A percentile compares a stretch with the other conserved stretches of the same genome.
phyloP scores from a whole-genome alignment of 2,329 filamentous ascomycete species.

The Monosporascus sp. region DNA sequence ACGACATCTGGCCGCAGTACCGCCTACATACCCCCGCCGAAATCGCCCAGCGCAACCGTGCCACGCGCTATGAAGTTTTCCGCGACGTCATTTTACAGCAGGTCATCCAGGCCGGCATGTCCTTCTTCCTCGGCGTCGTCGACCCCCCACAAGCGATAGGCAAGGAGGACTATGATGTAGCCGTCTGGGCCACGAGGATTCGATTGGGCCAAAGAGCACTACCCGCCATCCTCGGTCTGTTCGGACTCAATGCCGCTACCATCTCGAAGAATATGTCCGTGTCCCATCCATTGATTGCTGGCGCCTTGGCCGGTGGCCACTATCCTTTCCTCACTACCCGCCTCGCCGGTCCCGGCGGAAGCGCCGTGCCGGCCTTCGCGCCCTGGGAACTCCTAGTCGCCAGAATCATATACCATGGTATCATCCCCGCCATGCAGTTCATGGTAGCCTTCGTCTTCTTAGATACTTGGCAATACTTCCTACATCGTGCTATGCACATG shows the following conservation, averaged over 20 bases:
- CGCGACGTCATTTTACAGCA: constrained; percentile 92
- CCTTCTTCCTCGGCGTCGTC: constrained; percentile 60
- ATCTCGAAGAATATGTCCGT: constrained; percentile 70
- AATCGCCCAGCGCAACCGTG: constrained; percentile 80
- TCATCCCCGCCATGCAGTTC: constrained; percentile 75
- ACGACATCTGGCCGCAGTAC: constrained; percentile 84
- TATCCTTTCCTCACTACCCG: constrained; percentile 68
- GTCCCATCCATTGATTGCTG: constrained; percentile 69
- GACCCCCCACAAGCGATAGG: constrained; percentile 72
- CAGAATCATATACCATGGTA: constrained; percentile 71
- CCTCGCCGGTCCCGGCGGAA: constrained; percentile 46
- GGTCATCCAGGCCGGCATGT: constrained; percentile 74
- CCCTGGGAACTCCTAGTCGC: constrained; percentile 74
- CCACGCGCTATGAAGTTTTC: constrained; percentile 76
- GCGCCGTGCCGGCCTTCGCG: constrained; percentile 66
- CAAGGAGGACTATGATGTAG: constrained; percentile 78
- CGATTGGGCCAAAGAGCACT: constrained; percentile 74
- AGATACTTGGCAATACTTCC: constrained; percentile 98
- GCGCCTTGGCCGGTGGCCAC: constrained; percentile 70
- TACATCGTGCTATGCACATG: constrained; percentile 93
- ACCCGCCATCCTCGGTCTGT: constrained; percentile 61
- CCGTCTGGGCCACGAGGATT: constrained; percentile 82
- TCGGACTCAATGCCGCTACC: constrained; percentile 71
- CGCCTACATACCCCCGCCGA: constrained; percentile 93
- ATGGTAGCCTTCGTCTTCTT: constrained; percentile 67